Evolutionary conservation across 306 rosid genomes (phyloP).

Genomic region (Macrotyloma uniflorum): DNA sequence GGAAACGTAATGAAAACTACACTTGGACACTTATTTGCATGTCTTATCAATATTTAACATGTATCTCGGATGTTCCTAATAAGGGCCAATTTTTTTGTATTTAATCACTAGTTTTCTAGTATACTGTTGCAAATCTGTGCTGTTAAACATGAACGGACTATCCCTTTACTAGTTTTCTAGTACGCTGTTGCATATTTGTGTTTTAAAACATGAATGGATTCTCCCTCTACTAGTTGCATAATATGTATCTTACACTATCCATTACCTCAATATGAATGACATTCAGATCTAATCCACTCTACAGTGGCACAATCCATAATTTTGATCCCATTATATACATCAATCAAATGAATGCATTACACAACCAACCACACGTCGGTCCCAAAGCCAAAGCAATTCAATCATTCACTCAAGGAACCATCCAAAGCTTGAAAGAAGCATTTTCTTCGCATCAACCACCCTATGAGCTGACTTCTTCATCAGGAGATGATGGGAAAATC

Average conservation of each 20-base stretch:
- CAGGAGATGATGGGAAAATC: slow-evolving; percentile 75
- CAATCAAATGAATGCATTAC: slow-evolving; percentile 57
- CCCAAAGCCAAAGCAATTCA: slow-evolving; percentile 48
- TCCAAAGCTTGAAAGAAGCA: slow-evolving; percentile 16
- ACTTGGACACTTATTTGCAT: neutral
- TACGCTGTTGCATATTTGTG: neutral
- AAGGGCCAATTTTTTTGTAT: neutral
- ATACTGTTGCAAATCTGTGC: neutral
- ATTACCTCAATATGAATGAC: slow-evolving; percentile 19
- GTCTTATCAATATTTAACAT: neutral
- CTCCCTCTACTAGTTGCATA: neutral
- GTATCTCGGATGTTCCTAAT: neutral
- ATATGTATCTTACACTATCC: neutral
- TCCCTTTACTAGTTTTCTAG: neutral
- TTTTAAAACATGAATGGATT: neutral
- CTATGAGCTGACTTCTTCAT: slow-evolving; percentile 51
- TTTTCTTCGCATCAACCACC: slow-evolving; percentile 41
- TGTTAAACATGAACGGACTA: neutral
- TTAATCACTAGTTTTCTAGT: neutral
- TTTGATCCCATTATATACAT: slow-evolving; percentile 57
- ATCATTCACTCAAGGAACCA: slow-evolving; percentile 12
- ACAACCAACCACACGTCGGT: slow-evolving; percentile 45
- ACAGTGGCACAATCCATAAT: slow-evolving; percentile 33
- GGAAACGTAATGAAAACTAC: neutral
- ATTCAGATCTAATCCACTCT: slow-evolving; percentile 30